Base-by-base conservation (phyloP, 371 early-diverging fungal genomes). In the Actinomortierella ambigua region DNA sequence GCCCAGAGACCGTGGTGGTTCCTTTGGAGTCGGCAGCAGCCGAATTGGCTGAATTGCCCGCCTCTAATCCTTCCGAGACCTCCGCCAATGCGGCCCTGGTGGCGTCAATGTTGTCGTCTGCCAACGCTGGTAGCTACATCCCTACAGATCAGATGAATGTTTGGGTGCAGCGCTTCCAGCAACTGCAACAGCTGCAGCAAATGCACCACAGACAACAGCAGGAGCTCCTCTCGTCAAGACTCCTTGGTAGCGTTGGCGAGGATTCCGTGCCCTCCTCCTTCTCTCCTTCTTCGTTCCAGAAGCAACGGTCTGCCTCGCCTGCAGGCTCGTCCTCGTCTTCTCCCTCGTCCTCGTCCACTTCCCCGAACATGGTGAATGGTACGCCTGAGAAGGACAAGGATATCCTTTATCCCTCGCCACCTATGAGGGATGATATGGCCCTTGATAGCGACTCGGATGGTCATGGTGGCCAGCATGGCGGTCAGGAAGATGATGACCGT, bases 151-250 rank as follows among this genome's bases (percentile, higher is more conserved):
- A 61, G 15, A 62, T 61, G 59, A 29, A 34, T 18, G 49, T 58
- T n/a, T 68, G 61, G 61, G 39, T 68, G 59, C 63, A 68, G 41
- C 68, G 68, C 42, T 58, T 62, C 55, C 62, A 68, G 28, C 68
- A 68, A 51, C 41, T 68, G 8, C 68, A 68, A 15, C 59, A 60
- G 20, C 65, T 60, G 8, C 52, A 59, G 59, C 62, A 69, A 26
- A 20, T 57, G 3, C 62, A 61, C n/a, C 59, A 68, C 18, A 51
- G 48, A n/a, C 65, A 65, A 17, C 70, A 65, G 22, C 70, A 69
- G 18, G 65, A 69, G 41, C 55, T 69, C 39, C 44, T 69, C 0
- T 49, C 60, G 0, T 56, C 70, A 13, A 61, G 65, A 23, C 58
- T 69, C 14, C 34, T 52, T 39, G 58, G 44, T 22, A 24, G 14